phyloP scores from a whole-genome alignment of 2,329 filamentous ascomycete genomes.

The Botrytis squamosa region DNA sequence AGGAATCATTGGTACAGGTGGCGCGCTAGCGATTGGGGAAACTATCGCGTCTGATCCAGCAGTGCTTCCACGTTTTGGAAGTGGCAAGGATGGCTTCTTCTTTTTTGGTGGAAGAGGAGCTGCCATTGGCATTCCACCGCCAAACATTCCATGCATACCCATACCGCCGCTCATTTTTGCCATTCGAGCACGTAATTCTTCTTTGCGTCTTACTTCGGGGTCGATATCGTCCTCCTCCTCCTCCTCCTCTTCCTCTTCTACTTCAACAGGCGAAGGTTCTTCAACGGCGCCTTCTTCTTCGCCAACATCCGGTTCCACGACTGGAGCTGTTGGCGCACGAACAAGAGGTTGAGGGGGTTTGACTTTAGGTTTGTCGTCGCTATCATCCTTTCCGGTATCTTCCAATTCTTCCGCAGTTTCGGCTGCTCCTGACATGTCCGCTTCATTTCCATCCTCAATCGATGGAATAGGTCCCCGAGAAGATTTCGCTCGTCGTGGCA shows the following conservation, averaged over 20 bases:
- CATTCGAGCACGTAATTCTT: conserved; percentile 92
- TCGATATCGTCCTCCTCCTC: conserved; percentile 84
- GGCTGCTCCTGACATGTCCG: conserved; percentile 63
- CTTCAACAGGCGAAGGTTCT: conserved; percentile 43
- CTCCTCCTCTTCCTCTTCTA: conserved; percentile 59
- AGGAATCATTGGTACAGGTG: conserved; percentile 61
- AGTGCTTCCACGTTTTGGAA: conserved; percentile 44
- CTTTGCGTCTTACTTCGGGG: conserved; percentile 77
- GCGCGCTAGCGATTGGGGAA: conserved; percentile 46
- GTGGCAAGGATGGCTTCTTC: conserved; percentile 49
- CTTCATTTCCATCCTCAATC: conserved; percentile 61
- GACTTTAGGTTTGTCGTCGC: conserved; percentile 54
- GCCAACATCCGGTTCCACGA: conserved; percentile 44
- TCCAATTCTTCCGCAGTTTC: conserved; percentile 61
- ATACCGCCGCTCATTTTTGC: conserved; percentile 98
- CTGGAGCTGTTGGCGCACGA: conserved; percentile 43
- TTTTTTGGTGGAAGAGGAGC: conserved; percentile 52
- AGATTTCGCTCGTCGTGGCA: conserved; percentile 52
- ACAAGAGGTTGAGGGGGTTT: conserved; percentile 39
- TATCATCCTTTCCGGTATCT: conserved; percentile 71
- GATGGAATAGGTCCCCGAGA: conserved; percentile 46
- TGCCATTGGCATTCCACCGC: conserved; percentile 65
- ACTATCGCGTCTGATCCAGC: conserved; percentile 47
- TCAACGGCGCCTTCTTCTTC: conserved; percentile 48
- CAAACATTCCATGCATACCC: conserved; percentile 95